Evolutionary conservation across 2,329 filamentous ascomycete species (phyloP), one percentile per base, ranked within the genome.

Genomic region (Beauveria sp.): DNA sequence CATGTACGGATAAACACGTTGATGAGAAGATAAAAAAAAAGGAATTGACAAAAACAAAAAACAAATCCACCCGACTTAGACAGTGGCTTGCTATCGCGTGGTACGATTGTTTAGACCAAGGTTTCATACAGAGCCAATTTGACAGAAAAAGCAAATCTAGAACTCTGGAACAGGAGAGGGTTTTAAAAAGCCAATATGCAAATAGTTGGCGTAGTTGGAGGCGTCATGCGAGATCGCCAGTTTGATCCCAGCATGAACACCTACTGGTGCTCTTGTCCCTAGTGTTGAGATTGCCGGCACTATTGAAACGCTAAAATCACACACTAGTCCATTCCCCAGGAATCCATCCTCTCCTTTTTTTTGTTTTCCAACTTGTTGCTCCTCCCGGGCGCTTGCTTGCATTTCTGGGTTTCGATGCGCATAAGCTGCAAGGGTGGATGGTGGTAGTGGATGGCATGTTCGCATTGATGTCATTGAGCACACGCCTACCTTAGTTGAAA

Each of bases 381-480:
- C 6, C 1, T 22, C 14, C 24, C 4, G 24, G 46, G 46, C 46
- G 46, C 46, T 49, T 49, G 12, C 24, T 28, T 14, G 22, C 31
- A 34, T 22, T 34, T 9, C 24, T 46, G 18, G 24, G 52, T 26
- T 43, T 43, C 52, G 50, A 54, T 58, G 55, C 26, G 56, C 56
- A 48, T 59, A 8, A 59, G 22, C 16, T 60, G 49, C 57, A 52
- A 60, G 57, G 57, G 38, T 52, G 42, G 14, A 31, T 22, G 10
- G 14, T 14, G 34, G 31, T 34, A 34, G 31, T 34, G 31, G 12
- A 34, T 26, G 40, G 28, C 55, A 22, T 49, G 56, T 51, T 51
- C 46, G 56, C 56, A 60, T 60, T 51, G 57, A 52, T 60, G 49
- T 60, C 57, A 60, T 51, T 46, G 46, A 52, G 48, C 24, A 4